phyloP scores from a whole-genome alignment of 106 monocot genomes.

The Dendrobium nobile region DNA sequence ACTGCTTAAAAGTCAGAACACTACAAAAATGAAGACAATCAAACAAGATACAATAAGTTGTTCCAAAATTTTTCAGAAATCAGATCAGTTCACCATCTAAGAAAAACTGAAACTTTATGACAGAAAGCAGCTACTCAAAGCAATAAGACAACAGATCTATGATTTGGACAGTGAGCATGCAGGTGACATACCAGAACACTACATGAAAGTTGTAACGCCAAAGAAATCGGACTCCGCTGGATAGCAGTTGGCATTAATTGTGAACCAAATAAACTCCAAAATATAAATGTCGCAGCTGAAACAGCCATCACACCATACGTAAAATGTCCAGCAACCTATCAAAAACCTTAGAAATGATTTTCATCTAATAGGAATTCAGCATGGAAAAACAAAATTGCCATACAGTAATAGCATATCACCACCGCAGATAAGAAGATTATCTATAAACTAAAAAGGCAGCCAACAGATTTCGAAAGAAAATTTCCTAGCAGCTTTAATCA shows the following conservation, averaged over 20 bases:
- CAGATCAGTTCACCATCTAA: neutral
- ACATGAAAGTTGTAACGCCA: constrained; percentile 96
- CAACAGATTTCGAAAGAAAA: neutral
- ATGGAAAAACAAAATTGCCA: neutral
- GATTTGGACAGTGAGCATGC: neutral
- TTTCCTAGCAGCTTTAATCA: neutral
- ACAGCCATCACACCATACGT: constrained; percentile 97
- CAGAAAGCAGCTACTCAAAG: neutral
- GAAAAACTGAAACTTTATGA: neutral
- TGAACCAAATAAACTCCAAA: constrained; percentile 84
- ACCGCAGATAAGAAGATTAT: neutral
- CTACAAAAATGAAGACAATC: neutral
- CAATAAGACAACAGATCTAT: neutral
- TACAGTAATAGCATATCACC: neutral
- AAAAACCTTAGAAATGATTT: neutral
- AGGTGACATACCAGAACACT: constrained; percentile 78
- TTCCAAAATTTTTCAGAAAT: neutral
- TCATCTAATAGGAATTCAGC: neutral
- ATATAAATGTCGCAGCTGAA: constrained; percentile 88
- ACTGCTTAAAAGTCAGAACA: neutral
- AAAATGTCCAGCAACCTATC: constrained; percentile 91
- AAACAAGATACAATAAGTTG: neutral
- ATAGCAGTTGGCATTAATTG: constrained; percentile 68
- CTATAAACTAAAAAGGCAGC: neutral
- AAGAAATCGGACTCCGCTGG: constrained; percentile 64